A percentile compares a stretch with the other conserved stretches of the same genome.
Evolutionary conservation across 129 eudicot genomes (phyloP).

Genomic region (Pseudognaphalium luteoalbum): DNA sequence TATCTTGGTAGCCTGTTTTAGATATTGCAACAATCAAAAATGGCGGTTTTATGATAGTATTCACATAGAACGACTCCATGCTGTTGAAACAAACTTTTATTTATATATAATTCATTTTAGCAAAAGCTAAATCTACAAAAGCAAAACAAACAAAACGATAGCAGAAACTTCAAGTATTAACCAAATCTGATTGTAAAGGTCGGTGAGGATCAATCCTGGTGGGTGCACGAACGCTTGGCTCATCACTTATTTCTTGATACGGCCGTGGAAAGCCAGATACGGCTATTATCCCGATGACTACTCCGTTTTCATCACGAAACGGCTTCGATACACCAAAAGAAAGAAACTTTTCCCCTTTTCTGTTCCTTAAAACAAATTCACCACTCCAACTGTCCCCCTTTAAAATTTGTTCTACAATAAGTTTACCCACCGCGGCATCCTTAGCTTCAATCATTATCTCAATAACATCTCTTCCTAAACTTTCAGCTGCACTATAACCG

Average conservation of each 20-base stretch:
- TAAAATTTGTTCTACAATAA: conserved; percentile 34
- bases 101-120: too few species aligned
- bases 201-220: conserved; percentile 38
- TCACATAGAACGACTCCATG: too few species aligned
- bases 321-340: conserved; percentile 52
- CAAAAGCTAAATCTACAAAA: too few species aligned
- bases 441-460: conserved; percentile 44
- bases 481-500: conserved; percentile 63
- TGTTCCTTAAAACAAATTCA: conserved; percentile 54
- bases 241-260: conserved; percentile 40
- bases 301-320: conserved; percentile 59
- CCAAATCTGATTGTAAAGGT: conserved; percentile 4
- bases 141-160: too few species aligned
- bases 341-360: conserved; percentile 49
- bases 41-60: too few species aligned
- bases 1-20: too few species aligned
- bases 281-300: conserved; percentile 51
- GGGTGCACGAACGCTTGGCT: conserved; percentile 32
- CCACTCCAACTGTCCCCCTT: conserved; percentile 66
- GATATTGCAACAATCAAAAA: too few species aligned
- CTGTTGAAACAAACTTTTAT: too few species aligned
- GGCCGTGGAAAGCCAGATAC: conserved; percentile 50
- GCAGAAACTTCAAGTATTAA: too few species aligned
- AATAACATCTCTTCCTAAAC: conserved; percentile 43
- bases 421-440: conserved; percentile 34